Base-by-base conservation (phyloP, 306 rosid species). In the Trifolium repens region DNA sequence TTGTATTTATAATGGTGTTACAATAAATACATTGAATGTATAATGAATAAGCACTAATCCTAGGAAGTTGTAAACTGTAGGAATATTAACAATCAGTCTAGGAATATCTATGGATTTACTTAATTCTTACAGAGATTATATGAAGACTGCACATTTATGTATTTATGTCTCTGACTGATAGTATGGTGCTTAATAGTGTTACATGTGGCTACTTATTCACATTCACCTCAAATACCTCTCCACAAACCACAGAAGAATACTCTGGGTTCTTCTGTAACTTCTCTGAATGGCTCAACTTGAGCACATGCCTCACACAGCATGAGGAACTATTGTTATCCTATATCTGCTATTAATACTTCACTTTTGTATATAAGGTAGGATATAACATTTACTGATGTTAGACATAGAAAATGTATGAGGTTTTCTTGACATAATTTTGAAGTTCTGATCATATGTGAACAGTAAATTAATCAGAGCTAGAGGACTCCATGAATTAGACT, bases 291-390 rank as follows among this genome's bases (percentile, higher is more conserved):
- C 13, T 71, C 75, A 35, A 16, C 46, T 32, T 16, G 34, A 16
- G 74, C 63, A 34, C 49, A 34, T 17, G 19, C 65, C 39, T 37
- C 64, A 13, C 22, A 13, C 8, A 10, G 26, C 24, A 17, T 55
- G 35, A 17, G 67, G 40, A 39, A 72, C 54, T 57, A 22, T 40
- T 55, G 3, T 22, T 72, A 40, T 58, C 43, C 67, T 72, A 40
- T 72, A 72, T 42, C 67, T 72, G 40, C 44, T 22, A 4, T 30
- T 27, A 14, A 60, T 58, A 50, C 68, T 15, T 27, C 67, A 22
- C 53, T 74, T 61, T 35, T 62, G 66, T 74, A 32, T 47, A 27
- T 62, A 74, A 74, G 50, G 71, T 19, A 46, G 49, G 52, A 49
- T 62, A 47, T 47, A 16, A 62, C 46, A 34, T 32, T 74, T 72